These are phyloP conservation scores for Aquilaria agallochum DNA, from an alignment of 441 rosid species.

Conservation along the genomic window DNA sequence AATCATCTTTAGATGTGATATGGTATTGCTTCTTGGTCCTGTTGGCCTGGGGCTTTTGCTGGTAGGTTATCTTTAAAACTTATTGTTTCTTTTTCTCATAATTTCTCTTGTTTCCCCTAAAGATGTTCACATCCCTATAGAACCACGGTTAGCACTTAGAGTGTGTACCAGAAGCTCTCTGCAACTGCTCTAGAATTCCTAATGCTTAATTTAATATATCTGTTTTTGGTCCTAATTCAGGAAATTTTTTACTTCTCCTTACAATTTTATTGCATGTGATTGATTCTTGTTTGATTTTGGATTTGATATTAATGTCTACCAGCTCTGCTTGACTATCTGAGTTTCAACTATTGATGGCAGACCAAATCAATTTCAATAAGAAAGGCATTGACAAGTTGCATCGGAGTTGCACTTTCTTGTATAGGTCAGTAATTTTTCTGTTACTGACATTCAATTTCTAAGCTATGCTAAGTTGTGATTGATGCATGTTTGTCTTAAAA, in stretches of 20 bases:
- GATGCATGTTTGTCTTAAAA: constrained; percentile 19
- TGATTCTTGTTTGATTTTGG: background rate
- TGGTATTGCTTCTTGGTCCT: constrained; percentile 75
- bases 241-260: background rate
- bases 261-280: background rate
- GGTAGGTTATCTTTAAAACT: constrained; percentile 40
- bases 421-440: constrained; percentile 49
- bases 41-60: constrained; percentile 72
- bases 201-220: too few relatives aligned
- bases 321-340: constrained; percentile 25
- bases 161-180: constrained; percentile 1
- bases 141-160: background rate
- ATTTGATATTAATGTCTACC: constrained; percentile 7
- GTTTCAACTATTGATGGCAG: constrained; percentile 42
- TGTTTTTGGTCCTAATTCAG: background rate
- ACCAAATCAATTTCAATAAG: constrained; percentile 67
- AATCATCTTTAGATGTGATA: constrained; percentile 80
- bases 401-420: constrained; percentile 46
- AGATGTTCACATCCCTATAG: background rate
- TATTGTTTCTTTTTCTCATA: background rate
- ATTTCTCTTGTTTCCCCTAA: background rate
- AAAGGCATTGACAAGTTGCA: constrained; percentile 67
- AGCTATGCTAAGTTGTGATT: constrained; percentile 8
- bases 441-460: constrained; percentile 4
- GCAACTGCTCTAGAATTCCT: background rate